phyloP scores from a whole-genome alignment of 805 yeast species.

The Saccharomycopsis olivae region DNA sequence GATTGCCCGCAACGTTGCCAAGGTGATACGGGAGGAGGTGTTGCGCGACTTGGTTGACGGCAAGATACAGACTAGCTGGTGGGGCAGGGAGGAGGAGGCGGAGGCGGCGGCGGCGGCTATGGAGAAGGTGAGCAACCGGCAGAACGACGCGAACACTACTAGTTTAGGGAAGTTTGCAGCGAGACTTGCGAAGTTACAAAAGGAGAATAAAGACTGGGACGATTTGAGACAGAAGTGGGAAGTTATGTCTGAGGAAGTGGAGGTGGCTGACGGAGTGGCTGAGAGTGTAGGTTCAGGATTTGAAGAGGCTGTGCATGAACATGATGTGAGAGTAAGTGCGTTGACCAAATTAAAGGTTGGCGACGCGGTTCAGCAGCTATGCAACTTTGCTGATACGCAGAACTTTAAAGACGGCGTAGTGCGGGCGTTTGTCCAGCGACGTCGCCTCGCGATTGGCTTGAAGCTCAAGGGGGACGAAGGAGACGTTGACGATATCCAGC shows the following conservation, averaged over 20 bases:
- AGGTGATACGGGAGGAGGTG: slow-evolving; percentile 54
- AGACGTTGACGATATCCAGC: no score
- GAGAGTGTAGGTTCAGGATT: no score
- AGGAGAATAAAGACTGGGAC: slow-evolving; percentile 41
- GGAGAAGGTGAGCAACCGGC: slow-evolving; percentile 40
- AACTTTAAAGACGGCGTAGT: no score
- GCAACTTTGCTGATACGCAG: no score
- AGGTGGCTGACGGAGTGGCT: no score
- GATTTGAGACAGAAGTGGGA: slow-evolving; percentile 10
- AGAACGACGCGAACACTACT: slow-evolving; percentile 40
- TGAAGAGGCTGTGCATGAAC: no score
- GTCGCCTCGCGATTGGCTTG: no score
- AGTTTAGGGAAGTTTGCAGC: slow-evolving; percentile 37
- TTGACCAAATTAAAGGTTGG: no score
- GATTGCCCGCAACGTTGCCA: slow-evolving; percentile 40
- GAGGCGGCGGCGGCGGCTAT: slow-evolving; percentile 23
- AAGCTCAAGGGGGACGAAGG: no score
- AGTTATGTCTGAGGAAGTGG: not conserved
- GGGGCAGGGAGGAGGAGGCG: slow-evolving; percentile 29
- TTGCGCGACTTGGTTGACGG: slow-evolving; percentile 50
- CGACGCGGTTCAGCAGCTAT: no score
- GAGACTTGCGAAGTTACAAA: slow-evolving; percentile 33
- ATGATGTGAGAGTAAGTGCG: no score
- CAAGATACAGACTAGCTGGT: slow-evolving; percentile 59
- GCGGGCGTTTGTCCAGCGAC: no score